A percentile compares a stretch with the other conserved stretches of the same genome.
Conservation (phyloP, 306 rosid genomes). For the Vicia faba region DNA sequence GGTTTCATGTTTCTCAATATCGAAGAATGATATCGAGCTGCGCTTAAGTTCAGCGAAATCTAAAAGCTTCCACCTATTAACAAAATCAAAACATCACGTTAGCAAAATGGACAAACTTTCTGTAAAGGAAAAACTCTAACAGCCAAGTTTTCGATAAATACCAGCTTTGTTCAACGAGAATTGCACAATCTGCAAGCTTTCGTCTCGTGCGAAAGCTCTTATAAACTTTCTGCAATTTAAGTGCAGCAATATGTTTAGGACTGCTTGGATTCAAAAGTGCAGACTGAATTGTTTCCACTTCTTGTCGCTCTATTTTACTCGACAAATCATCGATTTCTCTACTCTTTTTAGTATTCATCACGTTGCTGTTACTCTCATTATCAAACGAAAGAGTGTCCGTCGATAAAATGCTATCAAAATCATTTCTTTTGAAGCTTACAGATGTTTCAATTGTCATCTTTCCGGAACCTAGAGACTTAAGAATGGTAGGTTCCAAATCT, state of each 20-base stretch:
- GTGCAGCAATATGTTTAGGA: slow-evolving; percentile 86
- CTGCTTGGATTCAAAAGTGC: slow-evolving; percentile 59
- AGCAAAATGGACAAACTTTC: slow-evolving; percentile 17
- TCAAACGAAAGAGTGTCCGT: slow-evolving; percentile 46
- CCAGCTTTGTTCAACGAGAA: slow-evolving; percentile 99
- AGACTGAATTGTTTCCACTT: slow-evolving; percentile 42
- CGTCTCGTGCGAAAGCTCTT: slow-evolving; percentile 97
- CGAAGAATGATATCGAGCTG: slow-evolving; percentile 93
- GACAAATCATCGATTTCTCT: slow-evolving; percentile 49
- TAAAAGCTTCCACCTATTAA: slow-evolving; percentile 90
- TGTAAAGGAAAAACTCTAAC: not conserved
- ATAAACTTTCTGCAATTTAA: slow-evolving; percentile 94
- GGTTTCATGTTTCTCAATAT: slow-evolving; percentile 91
- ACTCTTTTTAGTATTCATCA: slow-evolving; percentile 40
- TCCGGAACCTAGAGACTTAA: slow-evolving; percentile 66
- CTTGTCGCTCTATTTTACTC: slow-evolving; percentile 41
- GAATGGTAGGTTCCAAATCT: slow-evolving; percentile 68
- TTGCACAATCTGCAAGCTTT: slow-evolving; percentile 98
- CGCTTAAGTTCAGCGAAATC: slow-evolving; percentile 96
- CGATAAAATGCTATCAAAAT: slow-evolving; percentile 46
- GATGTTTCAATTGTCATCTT: slow-evolving; percentile 75
- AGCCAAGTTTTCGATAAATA: slow-evolving; percentile 23
- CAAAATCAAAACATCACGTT: slow-evolving; percentile 28
- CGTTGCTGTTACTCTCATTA: slow-evolving; percentile 30
- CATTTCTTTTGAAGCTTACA: slow-evolving; percentile 70